Percentiles rank a stretch among this genome's conserved stretches.
Conservation (phyloP, 768 basidiomycete species). For the Panus rudis region DNA sequence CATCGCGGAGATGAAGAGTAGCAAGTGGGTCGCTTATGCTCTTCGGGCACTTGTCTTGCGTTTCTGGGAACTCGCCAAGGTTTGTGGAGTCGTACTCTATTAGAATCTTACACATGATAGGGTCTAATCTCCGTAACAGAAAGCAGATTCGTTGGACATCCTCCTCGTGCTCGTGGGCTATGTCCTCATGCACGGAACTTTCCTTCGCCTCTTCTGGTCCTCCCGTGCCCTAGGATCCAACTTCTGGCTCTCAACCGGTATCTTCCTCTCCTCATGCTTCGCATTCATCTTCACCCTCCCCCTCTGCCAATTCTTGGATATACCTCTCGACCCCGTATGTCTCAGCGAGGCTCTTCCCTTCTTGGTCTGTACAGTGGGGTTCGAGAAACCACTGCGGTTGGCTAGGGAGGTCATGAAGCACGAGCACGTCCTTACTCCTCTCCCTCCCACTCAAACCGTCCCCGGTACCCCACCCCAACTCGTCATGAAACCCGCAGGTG, state of each 20-base stretch:
- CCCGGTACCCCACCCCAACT: slow-evolving; percentile 16
- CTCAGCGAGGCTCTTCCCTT: slow-evolving; percentile 95
- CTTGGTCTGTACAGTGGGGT: slow-evolving; percentile 95
- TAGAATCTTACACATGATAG: not conserved
- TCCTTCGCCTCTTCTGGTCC: slow-evolving; percentile 83
- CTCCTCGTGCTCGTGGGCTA: slow-evolving; percentile 91
- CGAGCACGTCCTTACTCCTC: slow-evolving; percentile 38
- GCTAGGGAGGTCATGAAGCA: slow-evolving; percentile 86
- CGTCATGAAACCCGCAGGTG: slow-evolving; percentile 66
- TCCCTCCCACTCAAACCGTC: not conserved
- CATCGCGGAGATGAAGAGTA: slow-evolving; percentile 69
- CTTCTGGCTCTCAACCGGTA: slow-evolving; percentile 67
- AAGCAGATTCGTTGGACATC: slow-evolving; percentile 95
- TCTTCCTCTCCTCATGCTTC: slow-evolving; percentile 73
- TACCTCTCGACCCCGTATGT: slow-evolving; percentile 88
- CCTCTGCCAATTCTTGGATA: slow-evolving; percentile 63
- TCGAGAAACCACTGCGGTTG: slow-evolving; percentile 93
- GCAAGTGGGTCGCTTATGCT: slow-evolving; percentile 89
- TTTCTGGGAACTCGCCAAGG: slow-evolving; percentile 84
- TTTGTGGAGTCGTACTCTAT: slow-evolving; percentile 24
- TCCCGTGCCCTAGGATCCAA: slow-evolving; percentile 79
- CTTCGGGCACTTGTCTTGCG: slow-evolving; percentile 64
- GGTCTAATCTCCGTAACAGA: slow-evolving; percentile 33
- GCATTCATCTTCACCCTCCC: slow-evolving; percentile 83
- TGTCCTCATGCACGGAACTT: slow-evolving; percentile 91